These are phyloP conservation scores for Populus tomentosa DNA, from an alignment of 441 rosid species.

Conservation along the genomic window DNA sequence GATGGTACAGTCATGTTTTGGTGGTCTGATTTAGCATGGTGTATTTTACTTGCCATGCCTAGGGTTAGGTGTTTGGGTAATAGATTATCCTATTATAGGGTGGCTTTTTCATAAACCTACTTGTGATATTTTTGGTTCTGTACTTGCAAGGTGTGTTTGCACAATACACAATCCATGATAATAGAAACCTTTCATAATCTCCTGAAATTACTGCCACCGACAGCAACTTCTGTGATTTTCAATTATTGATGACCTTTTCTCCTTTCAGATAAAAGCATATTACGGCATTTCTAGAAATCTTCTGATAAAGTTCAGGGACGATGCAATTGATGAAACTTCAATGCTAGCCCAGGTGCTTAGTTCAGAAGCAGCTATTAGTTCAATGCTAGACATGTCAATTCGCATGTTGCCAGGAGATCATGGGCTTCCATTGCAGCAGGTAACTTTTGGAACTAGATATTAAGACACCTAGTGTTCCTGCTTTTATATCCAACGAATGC, in stretches of 20 bases:
- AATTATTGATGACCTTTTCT: not conserved
- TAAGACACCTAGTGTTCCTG: too few species aligned
- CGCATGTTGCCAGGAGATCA: constrained; percentile 88
- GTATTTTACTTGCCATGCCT: not conserved
- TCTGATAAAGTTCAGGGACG: constrained; percentile 81
- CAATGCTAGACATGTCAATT: constrained; percentile 94
- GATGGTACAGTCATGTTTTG: not conserved
- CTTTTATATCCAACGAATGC: not conserved
- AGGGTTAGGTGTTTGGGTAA: not conserved
- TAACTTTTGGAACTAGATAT: constrained; percentile 20
- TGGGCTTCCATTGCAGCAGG: constrained; percentile 93
- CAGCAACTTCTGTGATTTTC: not conserved
- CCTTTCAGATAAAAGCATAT: constrained; percentile 77
- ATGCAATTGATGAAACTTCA: constrained; percentile 81
- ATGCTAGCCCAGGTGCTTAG: constrained; percentile 82
- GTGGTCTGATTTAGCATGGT: not conserved
- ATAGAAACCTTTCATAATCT: not conserved
- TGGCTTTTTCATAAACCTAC: not conserved
- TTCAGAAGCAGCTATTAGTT: constrained; percentile 81
- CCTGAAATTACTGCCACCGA: not conserved
- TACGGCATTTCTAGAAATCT: constrained; percentile 91
- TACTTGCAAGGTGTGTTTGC: not conserved
- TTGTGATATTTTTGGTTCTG: not conserved
- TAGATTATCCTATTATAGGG: not conserved
- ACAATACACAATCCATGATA: not conserved